Evolutionary conservation across 768 basidiomycete genomes (phyloP).

Genomic region (Pleurotus eryngii): DNA sequence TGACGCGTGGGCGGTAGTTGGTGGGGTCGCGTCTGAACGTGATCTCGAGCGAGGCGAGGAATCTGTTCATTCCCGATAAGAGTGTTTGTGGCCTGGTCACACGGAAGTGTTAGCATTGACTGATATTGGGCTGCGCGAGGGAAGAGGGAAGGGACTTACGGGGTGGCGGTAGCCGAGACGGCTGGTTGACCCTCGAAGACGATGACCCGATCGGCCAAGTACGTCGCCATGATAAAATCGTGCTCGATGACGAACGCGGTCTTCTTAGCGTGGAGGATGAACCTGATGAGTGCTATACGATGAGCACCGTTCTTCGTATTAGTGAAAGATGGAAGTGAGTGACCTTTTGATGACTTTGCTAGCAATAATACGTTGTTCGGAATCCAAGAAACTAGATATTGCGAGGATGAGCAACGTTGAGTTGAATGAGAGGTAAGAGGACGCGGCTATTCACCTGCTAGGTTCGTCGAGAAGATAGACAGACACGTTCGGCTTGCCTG

Average conservation of each 20-base stretch:
- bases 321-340: slow-evolving; percentile 11
- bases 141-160: slow-evolving; percentile 44
- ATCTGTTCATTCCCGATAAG: slow-evolving; percentile 96
- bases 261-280: slow-evolving; percentile 95
- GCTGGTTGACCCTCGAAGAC: slow-evolving; percentile 90
- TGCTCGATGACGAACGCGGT: slow-evolving; percentile 99
- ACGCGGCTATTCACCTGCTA: slow-evolving; percentile 51
- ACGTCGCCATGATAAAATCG: slow-evolving; percentile 99
- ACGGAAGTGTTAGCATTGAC: too few relatives aligned
- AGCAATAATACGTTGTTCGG: slow-evolving; percentile 98
- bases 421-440: not conserved
- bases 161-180: slow-evolving; percentile 83
- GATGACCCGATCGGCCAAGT: slow-evolving; percentile 96
- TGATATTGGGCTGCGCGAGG: not conserved
- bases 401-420: not conserved
- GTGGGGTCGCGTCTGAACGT: slow-evolving; percentile 98
- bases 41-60: slow-evolving; percentile 92
- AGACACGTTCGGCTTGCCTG: slow-evolving; percentile 72
- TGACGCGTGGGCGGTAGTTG: slow-evolving; percentile 86
- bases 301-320: not conserved
- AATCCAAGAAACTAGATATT: slow-evolving; percentile 82
- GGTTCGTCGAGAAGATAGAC: slow-evolving; percentile 98
- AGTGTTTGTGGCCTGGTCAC: slow-evolving; percentile 81
- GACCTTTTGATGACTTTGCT: slow-evolving; percentile 97
- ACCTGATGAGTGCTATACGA: slow-evolving; percentile 36